Evolutionary conservation across 495 filamentous ascomycete species (phyloP), one percentile per base, ranked within the genome.

Genomic region (Hyphodiscus hymeniophilus): DNA sequence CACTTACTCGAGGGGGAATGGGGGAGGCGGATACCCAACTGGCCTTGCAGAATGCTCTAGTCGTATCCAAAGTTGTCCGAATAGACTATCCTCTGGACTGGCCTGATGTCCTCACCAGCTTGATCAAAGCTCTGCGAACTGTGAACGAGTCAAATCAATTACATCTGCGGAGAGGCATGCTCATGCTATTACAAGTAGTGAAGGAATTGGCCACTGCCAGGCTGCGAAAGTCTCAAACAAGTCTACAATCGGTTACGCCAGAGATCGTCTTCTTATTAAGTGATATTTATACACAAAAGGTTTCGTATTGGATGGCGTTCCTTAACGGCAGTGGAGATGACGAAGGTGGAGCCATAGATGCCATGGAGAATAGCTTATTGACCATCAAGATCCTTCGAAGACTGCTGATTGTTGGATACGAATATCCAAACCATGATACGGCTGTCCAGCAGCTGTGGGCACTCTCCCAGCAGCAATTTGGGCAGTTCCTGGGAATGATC

Each of bases 41-140:
- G 7, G 87, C 87, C 17, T 63, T 89, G 30, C 87, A 95, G 56
- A 94, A 94, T 66, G 84, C 91, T 7, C 72, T 98, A 41, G 80
- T 89, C 46, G 71, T 88, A 38, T 84, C 89, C 7, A 98, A 95
- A 64, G 82, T 97, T 26, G 76, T 89, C 35, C 75, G 92, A 16
- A 82, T 85, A 59, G 92, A 96, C 56, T 97, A 85, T 63, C 92
- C 92, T 3, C 67, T 73, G 40, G 86, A 91, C 16, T 98, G 92
- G 87, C 71, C 76, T 2, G 71, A 79, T 23, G 71, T 73, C 33
- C 62, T 82, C n/a, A 62, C 67, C 16, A 66, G 62, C 8, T 66
- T 94, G 18, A 79, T 84, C 50, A 62, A 71, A 39, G 68, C 76
- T 32, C 75, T 91, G 11, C 76, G 81, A 42, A 50, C 55, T 0